Percentiles rank a stretch among this genome's conserved stretches.
phyloP scores from a whole-genome alignment of 1,284 basidiomycete genomes.

The Cryptococcus hybrid region DNA sequence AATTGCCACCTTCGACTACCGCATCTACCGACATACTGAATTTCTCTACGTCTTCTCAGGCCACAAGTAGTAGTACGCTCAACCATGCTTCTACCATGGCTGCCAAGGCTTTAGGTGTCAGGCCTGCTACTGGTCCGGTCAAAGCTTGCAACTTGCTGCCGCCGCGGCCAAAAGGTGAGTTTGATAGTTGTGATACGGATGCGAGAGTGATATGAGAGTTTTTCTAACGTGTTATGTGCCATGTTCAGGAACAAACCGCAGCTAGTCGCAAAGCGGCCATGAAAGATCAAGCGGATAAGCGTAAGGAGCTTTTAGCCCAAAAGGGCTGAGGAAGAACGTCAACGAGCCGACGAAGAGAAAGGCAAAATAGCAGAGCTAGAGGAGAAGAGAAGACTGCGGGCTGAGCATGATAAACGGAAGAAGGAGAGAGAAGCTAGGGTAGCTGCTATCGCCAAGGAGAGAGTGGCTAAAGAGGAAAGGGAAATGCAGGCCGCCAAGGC shows the following conservation, averaged over 20 bases:
- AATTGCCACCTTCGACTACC: slow-evolving; percentile 7
- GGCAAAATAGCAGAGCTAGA: slow-evolving; percentile 52
- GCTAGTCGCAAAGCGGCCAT: slow-evolving; percentile 71
- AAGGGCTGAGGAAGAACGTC: slow-evolving; percentile 62
- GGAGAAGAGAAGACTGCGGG: slow-evolving; percentile 57
- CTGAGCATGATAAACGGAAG: slow-evolving; percentile 41
- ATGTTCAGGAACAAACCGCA: slow-evolving; percentile 75
- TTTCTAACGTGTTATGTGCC: slow-evolving; percentile 1
- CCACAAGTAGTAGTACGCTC: slow-evolving; percentile 15
- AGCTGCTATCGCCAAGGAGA: slow-evolving; percentile 24
- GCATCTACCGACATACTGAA: slow-evolving; percentile 3
- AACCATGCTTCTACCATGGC: slow-evolving; percentile 42
- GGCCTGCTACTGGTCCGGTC: slow-evolving; percentile 53
- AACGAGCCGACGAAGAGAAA: slow-evolving; percentile 56
- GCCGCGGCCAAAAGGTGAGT: slow-evolving; percentile 50
- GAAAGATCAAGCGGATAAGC: slow-evolving; percentile 73
- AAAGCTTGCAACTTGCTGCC: slow-evolving; percentile 80
- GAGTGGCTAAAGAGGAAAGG: slow-evolving; percentile 35
- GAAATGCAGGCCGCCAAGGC: slow-evolving; percentile 30
- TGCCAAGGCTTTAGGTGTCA: slow-evolving; percentile 44
- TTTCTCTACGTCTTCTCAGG: slow-evolving; percentile 14
- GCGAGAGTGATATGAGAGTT: not conserved
- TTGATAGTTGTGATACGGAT: too few relatives aligned
- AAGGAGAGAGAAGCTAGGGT: slow-evolving; percentile 44
- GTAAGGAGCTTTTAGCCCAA: slow-evolving; percentile 66